A percentile compares a stretch with the other conserved stretches of the same genome.
phyloP scores from a whole-genome alignment of 495 filamentous ascomycete species.

The Hypoxylon cercidicola region DNA sequence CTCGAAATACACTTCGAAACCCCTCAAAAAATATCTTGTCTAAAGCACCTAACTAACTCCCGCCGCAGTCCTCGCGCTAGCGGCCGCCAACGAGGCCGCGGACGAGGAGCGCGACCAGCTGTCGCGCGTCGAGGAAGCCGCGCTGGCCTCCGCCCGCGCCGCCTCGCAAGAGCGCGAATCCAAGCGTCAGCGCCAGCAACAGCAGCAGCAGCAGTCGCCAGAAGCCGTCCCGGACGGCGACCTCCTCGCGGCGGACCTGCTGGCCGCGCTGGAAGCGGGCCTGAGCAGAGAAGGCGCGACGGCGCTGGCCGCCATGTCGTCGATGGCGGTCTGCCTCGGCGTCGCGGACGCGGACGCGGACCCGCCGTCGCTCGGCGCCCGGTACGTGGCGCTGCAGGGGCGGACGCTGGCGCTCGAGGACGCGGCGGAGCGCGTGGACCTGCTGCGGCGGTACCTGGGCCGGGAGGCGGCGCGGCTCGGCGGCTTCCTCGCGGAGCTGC shows the following conservation, averaged over 20 bases:
- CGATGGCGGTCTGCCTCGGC: slow-evolving; percentile 47
- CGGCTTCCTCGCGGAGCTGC: slow-evolving; percentile 46
- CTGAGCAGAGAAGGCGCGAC: slow-evolving; percentile 57
- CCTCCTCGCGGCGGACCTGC: slow-evolving; percentile 36
- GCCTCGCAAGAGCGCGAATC: slow-evolving; percentile 52
- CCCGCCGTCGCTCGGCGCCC: slow-evolving; percentile 47
- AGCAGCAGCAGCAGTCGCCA: slow-evolving; percentile 30
- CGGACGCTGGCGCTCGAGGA: slow-evolving; percentile 54
- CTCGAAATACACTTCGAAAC: no score
- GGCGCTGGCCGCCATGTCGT: slow-evolving; percentile 56
- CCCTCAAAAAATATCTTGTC: no score
- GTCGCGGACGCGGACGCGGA: slow-evolving; percentile 47
- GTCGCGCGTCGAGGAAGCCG: slow-evolving; percentile 67
- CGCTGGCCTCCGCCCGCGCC: slow-evolving; percentile 62
- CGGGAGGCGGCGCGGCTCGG: slow-evolving; percentile 43
- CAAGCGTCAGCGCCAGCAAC: slow-evolving; percentile 2
- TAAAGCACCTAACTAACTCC: no score
- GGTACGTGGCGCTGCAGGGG: slow-evolving; percentile 53
- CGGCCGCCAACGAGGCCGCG: slow-evolving; percentile 80
- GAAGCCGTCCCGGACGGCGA: slow-evolving; percentile 19
- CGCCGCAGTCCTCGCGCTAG: slow-evolving; percentile 81
- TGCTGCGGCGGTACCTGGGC: slow-evolving; percentile 55
- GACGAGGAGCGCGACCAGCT: slow-evolving; percentile 77
- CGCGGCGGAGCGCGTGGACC: slow-evolving; percentile 50
- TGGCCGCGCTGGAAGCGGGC: slow-evolving; percentile 48